Conservation (phyloP, 208 protist species). For the Trypanosoma vivax region DNA sequence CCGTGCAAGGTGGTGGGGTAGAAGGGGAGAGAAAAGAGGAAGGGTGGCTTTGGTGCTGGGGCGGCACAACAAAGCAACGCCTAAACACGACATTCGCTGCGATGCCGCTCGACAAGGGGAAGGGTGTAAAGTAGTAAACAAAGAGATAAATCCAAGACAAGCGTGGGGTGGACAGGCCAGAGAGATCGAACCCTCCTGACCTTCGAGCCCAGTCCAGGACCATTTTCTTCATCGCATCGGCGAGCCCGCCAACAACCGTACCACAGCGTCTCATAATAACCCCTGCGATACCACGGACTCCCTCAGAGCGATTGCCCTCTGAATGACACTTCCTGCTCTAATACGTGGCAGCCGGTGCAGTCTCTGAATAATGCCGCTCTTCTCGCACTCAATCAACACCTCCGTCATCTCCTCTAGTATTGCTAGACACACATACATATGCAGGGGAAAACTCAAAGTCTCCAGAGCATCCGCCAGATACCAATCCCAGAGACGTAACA, state of each 20-base stretch:
- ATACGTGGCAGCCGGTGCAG: conserved; percentile 72
- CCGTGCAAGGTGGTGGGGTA: not conserved
- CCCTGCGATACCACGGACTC: conserved; percentile 44
- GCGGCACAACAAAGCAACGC: no score
- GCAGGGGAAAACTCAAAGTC: conserved; percentile 50
- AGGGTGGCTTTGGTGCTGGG: no score
- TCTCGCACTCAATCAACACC: conserved; percentile 74
- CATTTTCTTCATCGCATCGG: no score
- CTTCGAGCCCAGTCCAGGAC: no score
- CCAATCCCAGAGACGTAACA: conserved; percentile 72
- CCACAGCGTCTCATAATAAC: conserved; percentile 7
- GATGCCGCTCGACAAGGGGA: no score
- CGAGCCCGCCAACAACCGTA: no score
- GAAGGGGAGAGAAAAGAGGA: not conserved
- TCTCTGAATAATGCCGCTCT: conserved; percentile 57
- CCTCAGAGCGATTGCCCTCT: conserved; percentile 63
- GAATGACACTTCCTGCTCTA: conserved; percentile 49
- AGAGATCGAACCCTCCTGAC: no score
- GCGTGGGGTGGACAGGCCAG: no score
- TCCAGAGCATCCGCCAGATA: conserved; percentile 63
- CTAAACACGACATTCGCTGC: no score
- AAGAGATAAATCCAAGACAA: no score
- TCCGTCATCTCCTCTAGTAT: conserved; percentile 73
- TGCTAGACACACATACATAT: conserved; percentile 74
- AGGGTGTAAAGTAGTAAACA: no score